A percentile compares a stretch with the other conserved stretches of the same genome.
phyloP scores from a whole-genome alignment of 1,284 basidiomycete species.

The Boletus smithii region DNA sequence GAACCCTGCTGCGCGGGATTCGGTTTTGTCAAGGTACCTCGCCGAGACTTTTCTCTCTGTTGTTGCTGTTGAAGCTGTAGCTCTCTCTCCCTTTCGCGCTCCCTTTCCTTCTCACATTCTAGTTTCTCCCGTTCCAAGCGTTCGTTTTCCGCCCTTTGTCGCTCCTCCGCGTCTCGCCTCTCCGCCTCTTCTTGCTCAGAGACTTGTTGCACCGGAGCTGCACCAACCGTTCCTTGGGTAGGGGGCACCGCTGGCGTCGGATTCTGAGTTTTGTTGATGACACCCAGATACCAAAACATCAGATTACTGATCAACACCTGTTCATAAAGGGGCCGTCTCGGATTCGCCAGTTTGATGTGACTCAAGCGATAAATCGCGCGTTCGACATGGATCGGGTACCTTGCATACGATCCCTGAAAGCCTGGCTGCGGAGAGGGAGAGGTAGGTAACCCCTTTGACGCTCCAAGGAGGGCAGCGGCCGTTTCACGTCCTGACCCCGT shows the following conservation, averaged over 20 bases:
- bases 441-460: conserved; percentile 61
- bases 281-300: conserved; percentile 99
- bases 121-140: conserved; percentile 43
- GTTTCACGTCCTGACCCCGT: conserved; percentile 71
- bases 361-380: conserved; percentile 95
- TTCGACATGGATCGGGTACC: conserved; percentile 98
- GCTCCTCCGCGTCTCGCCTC: conserved; percentile 44
- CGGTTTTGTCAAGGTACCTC: conserved; percentile 54
- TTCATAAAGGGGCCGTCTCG: conserved; percentile 92
- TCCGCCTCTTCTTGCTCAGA: conserved; percentile 35
- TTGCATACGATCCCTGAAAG: conserved; percentile 65
- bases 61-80: conserved; percentile 44
- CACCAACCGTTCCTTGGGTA: conserved; percentile 18
- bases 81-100: conserved; percentile 38
- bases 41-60: conserved; percentile 54
- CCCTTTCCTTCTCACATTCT: conserved; percentile 45
- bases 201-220: conserved; percentile 13
- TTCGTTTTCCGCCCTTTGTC: conserved; percentile 45
- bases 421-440: conserved; percentile 58
- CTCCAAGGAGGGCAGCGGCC: conserved; percentile 77
- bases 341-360: conserved; percentile 98
- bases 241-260: conserved; percentile 35
- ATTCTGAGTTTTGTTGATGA: conserved; percentile 85
- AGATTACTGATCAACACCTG: conserved; percentile 98
- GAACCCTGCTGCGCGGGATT: conserved; percentile 40